Evolutionary conservation across 2,329 filamentous ascomycete genomes (phyloP), one percentile per base, ranked within the genome.

Genomic region (Endoconidiophora polonica): DNA sequence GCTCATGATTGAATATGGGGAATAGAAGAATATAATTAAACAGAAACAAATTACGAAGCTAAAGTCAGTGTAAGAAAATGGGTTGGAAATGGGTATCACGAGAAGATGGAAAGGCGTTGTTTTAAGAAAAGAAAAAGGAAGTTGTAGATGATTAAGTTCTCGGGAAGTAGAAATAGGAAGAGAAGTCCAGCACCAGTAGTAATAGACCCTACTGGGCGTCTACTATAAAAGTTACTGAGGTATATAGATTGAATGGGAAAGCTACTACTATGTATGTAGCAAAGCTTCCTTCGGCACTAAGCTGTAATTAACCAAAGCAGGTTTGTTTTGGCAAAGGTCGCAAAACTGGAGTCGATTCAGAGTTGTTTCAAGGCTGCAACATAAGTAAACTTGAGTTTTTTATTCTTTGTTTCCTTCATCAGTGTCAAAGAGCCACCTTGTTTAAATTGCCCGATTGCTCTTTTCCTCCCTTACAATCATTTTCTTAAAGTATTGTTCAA

Each of bases 1-100:
- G 16, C 44, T 47, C 47, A 50, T 53, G 18, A 20, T 44, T 40
- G 48, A 26, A 29, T 48, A 29, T 48, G 22, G 2, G 9, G 12
- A 18, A 22, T 5, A 23, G 42, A 49, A 36, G 12, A 37, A n/a
- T 46, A 37, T 9, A 23, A 47, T 6, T 9, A 49, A 47, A 39
- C n/a, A 9, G 12, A 43, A 42, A 36, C 22, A 36, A 33, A 48
- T 29, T 10, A 22, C 20, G 23, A 49, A 38, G 24, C 16, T 36
- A n/a, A 29, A 33, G n/a, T 5, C 22, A 49, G 39, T 18, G 16
- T 22, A 26, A 24, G 23, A 7, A 16, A 48, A 24, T 9, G 39
- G 33, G 24, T 36, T 23, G 16, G 20, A 37, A 29, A 24, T 12
- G 14, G 42, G 42, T 44, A 44, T 44, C 23, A 44, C 36, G 37